Evolutionary conservation across 176 grass and related monocot species (phyloP).

Genomic region (Musa schizocarpa): DNA sequence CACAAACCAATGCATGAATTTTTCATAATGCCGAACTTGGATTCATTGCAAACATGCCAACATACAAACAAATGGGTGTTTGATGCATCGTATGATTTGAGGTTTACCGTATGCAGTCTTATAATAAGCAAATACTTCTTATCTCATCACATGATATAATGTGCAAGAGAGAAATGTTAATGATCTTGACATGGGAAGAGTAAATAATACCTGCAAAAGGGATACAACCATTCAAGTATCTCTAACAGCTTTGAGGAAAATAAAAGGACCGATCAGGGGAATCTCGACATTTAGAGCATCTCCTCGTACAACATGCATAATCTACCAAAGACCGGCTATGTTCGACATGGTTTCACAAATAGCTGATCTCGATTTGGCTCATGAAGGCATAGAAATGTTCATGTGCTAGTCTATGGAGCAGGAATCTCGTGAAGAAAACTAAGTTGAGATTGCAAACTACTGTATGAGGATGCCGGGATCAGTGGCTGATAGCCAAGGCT

Average conservation of each 20-base stretch:
- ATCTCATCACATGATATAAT: not conserved
- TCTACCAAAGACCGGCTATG: not conserved
- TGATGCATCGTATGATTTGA: not conserved
- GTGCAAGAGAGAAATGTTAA: not conserved
- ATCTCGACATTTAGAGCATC: not conserved
- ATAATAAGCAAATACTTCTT: too few species aligned
- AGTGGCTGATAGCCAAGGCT: slow-evolving; percentile 46
- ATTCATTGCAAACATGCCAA: too few species aligned
- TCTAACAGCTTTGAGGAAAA: not conserved
- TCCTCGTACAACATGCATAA: not conserved
- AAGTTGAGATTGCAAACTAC: not conserved
- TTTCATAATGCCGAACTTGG: too few species aligned
- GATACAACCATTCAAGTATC: not conserved
- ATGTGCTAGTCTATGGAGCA: not conserved
- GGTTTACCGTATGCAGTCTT: too few species aligned
- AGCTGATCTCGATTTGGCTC: not conserved
- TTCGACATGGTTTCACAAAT: not conserved
- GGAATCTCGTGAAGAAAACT: not conserved
- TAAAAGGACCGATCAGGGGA: not conserved
- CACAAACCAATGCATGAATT: too few species aligned
- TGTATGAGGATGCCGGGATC: not conserved
- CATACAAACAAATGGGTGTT: too few species aligned
- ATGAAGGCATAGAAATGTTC: not conserved
- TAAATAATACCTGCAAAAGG: not conserved
- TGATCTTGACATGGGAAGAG: not conserved